Evolutionary conservation across 2,329 filamentous ascomycete species (phyloP).

Genomic region (Myriosclerotinia duriaeana): DNA sequence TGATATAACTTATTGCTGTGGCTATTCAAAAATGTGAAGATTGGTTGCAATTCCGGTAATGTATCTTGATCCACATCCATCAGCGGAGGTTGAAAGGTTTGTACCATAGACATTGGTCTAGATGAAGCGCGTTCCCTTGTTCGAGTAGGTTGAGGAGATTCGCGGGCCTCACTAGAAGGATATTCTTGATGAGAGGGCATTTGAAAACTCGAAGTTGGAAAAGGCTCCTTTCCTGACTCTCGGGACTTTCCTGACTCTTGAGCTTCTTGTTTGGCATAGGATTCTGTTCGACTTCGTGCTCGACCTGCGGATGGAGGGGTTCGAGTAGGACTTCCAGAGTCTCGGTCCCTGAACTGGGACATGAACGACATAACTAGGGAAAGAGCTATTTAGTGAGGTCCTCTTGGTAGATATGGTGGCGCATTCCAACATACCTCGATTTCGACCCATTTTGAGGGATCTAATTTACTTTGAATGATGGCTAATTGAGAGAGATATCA

Average conservation of each 20-base stretch:
- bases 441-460: slow-evolving; percentile 40
- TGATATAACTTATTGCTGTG: slow-evolving; percentile 97
- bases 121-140: slow-evolving; percentile 48
- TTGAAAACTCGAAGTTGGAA: slow-evolving; percentile 18
- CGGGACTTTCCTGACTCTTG: slow-evolving; percentile 1
- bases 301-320: slow-evolving; percentile 34
- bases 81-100: slow-evolving; percentile 79
- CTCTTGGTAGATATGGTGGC: slow-evolving; percentile 13
- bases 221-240: slow-evolving; percentile 9
- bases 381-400: slow-evolving; percentile 16
- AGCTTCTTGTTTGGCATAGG: slow-evolving; percentile 28
- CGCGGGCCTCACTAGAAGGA: slow-evolving; percentile 13
- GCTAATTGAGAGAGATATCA: slow-evolving; percentile 2
- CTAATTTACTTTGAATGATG: slow-evolving; percentile 4
- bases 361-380: slow-evolving; percentile 80
- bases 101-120: slow-evolving; percentile 80
- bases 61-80: slow-evolving; percentile 86
- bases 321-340: slow-evolving; percentile 40
- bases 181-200: slow-evolving; percentile 10
- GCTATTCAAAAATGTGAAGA: slow-evolving; percentile 91
- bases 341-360: slow-evolving; percentile 63
- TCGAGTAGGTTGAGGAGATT: slow-evolving; percentile 39
- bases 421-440: slow-evolving; percentile 38
- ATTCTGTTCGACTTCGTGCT: slow-evolving; percentile 30
- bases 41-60: slow-evolving; percentile 87